Evolutionary conservation across 306 rosid species (phyloP).

Genomic region (Vigna unguiculata): DNA sequence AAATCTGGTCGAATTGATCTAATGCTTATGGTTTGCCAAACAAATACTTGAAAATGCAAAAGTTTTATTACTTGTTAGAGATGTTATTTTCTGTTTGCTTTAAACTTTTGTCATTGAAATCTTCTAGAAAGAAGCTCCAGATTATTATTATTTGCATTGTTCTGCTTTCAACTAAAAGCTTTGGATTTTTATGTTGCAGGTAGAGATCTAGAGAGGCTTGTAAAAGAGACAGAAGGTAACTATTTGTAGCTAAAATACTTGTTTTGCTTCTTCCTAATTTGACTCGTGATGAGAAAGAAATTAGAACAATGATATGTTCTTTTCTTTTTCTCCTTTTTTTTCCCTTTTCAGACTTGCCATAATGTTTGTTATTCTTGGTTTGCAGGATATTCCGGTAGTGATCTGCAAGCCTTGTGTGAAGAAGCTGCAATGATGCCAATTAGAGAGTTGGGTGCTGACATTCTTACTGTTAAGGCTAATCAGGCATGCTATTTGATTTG

Average conservation of each 20-base stretch:
- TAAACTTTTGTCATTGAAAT: constrained; percentile 33
- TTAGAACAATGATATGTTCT: constrained; percentile 21
- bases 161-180: neutral
- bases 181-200: constrained; percentile 53
- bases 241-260: neutral
- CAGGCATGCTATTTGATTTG: constrained; percentile 62
- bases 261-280: constrained; percentile 6
- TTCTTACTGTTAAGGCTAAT: constrained; percentile 82
- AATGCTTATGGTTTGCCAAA: neutral
- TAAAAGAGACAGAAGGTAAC: constrained; percentile 83
- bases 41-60: constrained; percentile 29
- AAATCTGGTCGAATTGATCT: constrained; percentile 1
- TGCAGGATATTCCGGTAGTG: constrained; percentile 97
- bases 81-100: neutral
- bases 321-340: neutral
- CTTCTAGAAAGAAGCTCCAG: neutral
- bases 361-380: constrained; percentile 15
- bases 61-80: neutral
- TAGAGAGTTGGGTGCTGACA: constrained; percentile 87
- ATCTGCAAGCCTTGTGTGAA: constrained; percentile 97
- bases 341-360: neutral
- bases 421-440: constrained; percentile 99
- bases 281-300: constrained; percentile 12
- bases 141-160: neutral
- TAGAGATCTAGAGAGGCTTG: constrained; percentile 86